These are phyloP conservation scores for Leucosporidium creatinivorum DNA, from an alignment of 768 basidiomycete genomes.

Conservation along the genomic window DNA sequence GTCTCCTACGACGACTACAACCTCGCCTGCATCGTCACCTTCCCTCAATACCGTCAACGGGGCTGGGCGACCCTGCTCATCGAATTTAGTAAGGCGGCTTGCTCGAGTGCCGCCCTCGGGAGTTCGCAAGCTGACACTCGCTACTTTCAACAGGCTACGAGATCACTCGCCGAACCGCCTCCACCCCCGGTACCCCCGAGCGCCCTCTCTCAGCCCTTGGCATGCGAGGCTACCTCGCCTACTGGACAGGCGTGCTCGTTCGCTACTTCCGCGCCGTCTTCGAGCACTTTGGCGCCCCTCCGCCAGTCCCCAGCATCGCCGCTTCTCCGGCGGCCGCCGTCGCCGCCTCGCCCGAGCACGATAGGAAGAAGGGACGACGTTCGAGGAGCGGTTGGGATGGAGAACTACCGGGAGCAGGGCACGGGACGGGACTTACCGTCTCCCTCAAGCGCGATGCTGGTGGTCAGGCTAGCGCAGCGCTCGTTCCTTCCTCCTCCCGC, in stretches of 20 bases:
- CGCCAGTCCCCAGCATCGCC: slow-evolving; percentile 7
- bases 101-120: neutral
- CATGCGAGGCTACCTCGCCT: slow-evolving; percentile 72
- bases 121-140: neutral
- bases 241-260: slow-evolving; percentile 76
- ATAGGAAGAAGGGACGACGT: slow-evolving; percentile 21
- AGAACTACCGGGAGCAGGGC: slow-evolving; percentile 45
- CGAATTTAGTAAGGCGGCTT: slow-evolving; percentile 76
- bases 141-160: slow-evolving; percentile 65
- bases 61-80: slow-evolving; percentile 94
- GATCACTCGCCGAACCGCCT: slow-evolving; percentile 43
- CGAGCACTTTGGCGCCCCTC: slow-evolving; percentile 18
- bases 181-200: slow-evolving; percentile 69
- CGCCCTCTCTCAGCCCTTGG: slow-evolving; percentile 91
- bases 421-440: neutral
- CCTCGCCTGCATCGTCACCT: slow-evolving; percentile 87
- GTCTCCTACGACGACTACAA: slow-evolving; percentile 95
- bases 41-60: slow-evolving; percentile 83
- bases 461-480: neutral
- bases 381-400: slow-evolving; percentile 57
- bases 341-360: neutral
- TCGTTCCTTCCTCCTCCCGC: neutral
- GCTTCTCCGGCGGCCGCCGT: neutral
- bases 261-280: slow-evolving; percentile 65
- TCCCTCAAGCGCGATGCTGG: slow-evolving; percentile 4